These are phyloP conservation scores for Microdochium nivale DNA, from an alignment of 2,329 filamentous ascomycete genomes.

Conservation along the genomic window DNA sequence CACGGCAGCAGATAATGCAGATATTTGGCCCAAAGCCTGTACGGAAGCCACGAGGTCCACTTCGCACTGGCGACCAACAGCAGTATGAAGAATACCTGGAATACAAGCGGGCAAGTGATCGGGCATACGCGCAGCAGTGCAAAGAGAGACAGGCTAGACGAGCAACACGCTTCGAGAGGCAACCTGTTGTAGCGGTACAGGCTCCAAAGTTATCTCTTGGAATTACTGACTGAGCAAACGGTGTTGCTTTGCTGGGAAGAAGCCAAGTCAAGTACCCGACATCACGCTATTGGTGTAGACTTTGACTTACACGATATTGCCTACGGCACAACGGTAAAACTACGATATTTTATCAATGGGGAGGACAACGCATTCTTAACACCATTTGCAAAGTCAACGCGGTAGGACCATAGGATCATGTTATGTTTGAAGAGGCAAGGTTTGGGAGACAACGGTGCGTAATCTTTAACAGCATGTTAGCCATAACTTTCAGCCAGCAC, in stretches of 20 bases:
- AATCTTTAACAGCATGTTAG: too few species aligned
- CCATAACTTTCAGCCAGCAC: too few species aligned
- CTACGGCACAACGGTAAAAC: too few species aligned
- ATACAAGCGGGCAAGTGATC: conserved; percentile 12
- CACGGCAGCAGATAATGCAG: conserved; percentile 8
- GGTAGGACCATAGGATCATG: too few species aligned
- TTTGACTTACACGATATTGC: too few species aligned
- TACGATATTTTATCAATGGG: too few species aligned
- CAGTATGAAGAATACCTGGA: conserved; percentile 22
- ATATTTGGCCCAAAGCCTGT: conserved; percentile 21
- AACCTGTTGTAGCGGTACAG: background rate
- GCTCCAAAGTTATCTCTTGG: background rate
- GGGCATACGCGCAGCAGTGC: conserved; percentile 15
- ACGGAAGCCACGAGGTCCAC: conserved; percentile 16
- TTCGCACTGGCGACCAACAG: conserved; percentile 16
- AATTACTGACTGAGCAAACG: background rate
- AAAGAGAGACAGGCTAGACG: conserved; percentile 18
- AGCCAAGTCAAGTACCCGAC: too few species aligned
- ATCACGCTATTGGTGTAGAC: too few species aligned
- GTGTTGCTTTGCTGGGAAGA: background rate
- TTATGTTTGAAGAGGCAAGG: too few species aligned
- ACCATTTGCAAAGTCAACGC: too few species aligned
- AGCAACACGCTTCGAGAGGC: conserved; percentile 1
- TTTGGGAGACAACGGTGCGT: too few species aligned
- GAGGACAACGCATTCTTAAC: too few species aligned